phyloP scores from a whole-genome alignment of 495 filamentous ascomycete genomes.

The Trichoderma reesei region DNA sequence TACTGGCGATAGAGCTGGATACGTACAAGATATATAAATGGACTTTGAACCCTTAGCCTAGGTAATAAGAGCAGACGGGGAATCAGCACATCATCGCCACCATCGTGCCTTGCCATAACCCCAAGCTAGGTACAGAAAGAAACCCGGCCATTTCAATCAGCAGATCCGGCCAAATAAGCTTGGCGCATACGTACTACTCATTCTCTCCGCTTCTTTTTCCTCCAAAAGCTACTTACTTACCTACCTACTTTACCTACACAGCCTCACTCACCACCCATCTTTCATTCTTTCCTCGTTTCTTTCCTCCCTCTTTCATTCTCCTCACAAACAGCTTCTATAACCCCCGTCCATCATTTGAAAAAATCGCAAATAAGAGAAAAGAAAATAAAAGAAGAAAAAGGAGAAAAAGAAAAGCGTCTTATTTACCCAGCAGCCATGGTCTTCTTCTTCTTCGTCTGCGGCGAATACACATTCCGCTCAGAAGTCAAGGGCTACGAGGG shows the following conservation, averaged over 20 bases:
- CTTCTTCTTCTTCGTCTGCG: constrained; percentile 50
- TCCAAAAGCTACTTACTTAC: too few relatives aligned
- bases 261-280: background rate
- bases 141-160: background rate
- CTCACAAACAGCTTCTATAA: background rate
- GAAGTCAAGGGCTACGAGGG: constrained; percentile 46
- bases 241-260: background rate
- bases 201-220: background rate
- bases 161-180: too few relatives aligned
- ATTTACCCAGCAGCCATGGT: too few relatives aligned
- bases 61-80: too few relatives aligned
- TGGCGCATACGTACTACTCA: background rate
- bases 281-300: background rate
- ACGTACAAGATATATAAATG: too few relatives aligned
- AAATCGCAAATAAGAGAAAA: too few relatives aligned
- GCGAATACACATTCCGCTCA: constrained; percentile 46
- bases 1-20: too few relatives aligned
- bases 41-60: too few relatives aligned
- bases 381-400: too few relatives aligned
- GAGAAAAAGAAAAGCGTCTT: too few relatives aligned
- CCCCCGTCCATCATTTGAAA: too few relatives aligned
- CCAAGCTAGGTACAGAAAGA: background rate
- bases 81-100: background rate
- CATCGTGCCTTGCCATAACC: background rate
- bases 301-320: background rate